Base-by-base conservation (phyloP, 116 monocot species). In the Trichopus zeylanicus region DNA sequence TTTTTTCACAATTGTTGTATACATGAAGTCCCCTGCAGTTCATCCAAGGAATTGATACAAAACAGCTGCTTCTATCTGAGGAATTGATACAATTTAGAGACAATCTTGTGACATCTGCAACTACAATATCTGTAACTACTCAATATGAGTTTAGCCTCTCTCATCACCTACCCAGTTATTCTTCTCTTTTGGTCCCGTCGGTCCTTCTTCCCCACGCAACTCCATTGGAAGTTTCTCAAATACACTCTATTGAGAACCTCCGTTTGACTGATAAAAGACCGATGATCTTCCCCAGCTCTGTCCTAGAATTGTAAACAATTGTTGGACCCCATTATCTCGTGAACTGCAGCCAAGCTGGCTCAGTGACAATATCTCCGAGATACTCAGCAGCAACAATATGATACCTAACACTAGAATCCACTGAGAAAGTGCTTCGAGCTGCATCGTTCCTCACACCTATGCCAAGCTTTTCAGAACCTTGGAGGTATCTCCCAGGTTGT, bases 271-370 rank as follows among this genome's bases (percentile, higher is more conserved):
- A 88, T 28, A 93, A 75, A 47, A 55, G 47, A 6, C 75, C 68
- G 26, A 84, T 64, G 30, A 93, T 82, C 75, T 73, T 85, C 51
- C 88, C 85, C 13, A 88, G 27, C 49, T 85, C 80, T 24, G 74
- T 67, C 53, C 69, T 82, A 6, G 81, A 88, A 53, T 46, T 60
- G 46, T 93, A 93, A 5, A 64, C 62, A 21, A 93, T 70, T 7
- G 65, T 93, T 19, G 93, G 93, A 16, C 93, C 93, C 88, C 93
- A 93, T 55, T 86, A 86, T 63, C 88, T 81, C 88, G 85, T 93
- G 71, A 76, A 93, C 55, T 88, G 81, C 75, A 93, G 68, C 93
- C 88, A 93, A 59, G 46, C 37, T 26, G 93, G 93, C 66, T 85
- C 93, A 0, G 27, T 10, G 10, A 93, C 82, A 18, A 55, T 66